Evolutionary conservation across 257 asterid species (phyloP), one percentile per base, ranked within the genome.

Genomic region (Henckelia pumila): DNA sequence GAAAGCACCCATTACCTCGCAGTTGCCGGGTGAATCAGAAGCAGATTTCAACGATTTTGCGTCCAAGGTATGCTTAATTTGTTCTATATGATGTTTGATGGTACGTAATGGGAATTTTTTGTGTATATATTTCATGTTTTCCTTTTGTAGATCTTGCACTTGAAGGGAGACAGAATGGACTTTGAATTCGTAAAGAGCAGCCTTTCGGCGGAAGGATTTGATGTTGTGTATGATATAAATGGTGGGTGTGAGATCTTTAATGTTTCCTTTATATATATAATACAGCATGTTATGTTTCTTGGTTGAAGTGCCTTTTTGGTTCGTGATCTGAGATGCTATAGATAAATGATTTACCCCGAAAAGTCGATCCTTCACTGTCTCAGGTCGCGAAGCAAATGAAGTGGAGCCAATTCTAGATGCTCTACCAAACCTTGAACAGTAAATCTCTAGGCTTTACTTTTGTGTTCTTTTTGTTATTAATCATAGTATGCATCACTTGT

Each of bases 351-450:
- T 32, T 22, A 40, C 57, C 55, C 35, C 6, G 22, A 56, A 21
- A 44, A 63, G 16, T 7, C 5, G 67, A 40, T 49, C 0, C 21
- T 30, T 35, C 16, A 8, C 47, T 7, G 60, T 66, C 35, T 63
- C 87, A 90, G 97, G 97, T 3, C 97, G 96, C 16, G 99, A 94
- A 78, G 99, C 99, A 3, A 88, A 44, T 24, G 99, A 94, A 85
- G 96, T 87, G 52, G 95, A 80, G 68, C 96, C 99, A 22, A 88
- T 91, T 44, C 70, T 94, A 73, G 99, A 91, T 25, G 99, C 91
- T 68, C 76, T 94, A 59, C 97, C 99, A 35, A 94, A 87, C 66
- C 84, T 94, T 5, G 96, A 91, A 73, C 99, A 94, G 99, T 94
- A 84, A 88, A 82, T 80, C 63, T 22, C 57, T 21, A 13, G 5